These are phyloP conservation scores for Fraxinus albicans DNA, from an alignment of 305 asterid genomes.

Conservation along the genomic window DNA sequence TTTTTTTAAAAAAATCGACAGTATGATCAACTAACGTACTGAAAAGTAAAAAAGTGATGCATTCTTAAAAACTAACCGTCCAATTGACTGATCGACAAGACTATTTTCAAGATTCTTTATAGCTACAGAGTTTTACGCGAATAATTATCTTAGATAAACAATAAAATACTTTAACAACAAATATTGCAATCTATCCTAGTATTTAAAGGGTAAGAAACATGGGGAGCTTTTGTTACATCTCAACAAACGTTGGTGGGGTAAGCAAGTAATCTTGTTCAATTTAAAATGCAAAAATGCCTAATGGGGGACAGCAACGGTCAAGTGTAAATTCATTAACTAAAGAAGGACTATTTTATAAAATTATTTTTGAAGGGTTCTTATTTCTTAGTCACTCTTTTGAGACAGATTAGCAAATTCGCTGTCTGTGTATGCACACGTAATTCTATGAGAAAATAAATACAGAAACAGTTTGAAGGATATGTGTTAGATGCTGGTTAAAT, in stretches of 20 bases:
- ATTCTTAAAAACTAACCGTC: not conserved
- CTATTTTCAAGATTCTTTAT: not conserved
- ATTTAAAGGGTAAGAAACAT: not conserved
- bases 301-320: not conserved
- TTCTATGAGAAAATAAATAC: constrained; percentile 3
- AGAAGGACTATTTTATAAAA: not conserved
- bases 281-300: not conserved
- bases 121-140: not conserved
- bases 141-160: not conserved
- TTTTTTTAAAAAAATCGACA: not conserved
- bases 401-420: not conserved
- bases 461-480: not conserved
- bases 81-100: not conserved
- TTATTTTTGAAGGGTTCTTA: not conserved
- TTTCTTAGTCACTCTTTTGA: not conserved
- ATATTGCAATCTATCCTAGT: not conserved
- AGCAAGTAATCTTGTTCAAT: not conserved
- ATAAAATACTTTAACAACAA: not conserved
- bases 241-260: not conserved
- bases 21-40: not conserved
- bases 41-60: not conserved
- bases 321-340: not conserved
- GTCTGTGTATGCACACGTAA: constrained; percentile 4
- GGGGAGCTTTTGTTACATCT: not conserved
- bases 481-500: not conserved